Evolutionary conservation across 2,329 filamentous ascomycete species (phyloP).

Genomic region (Talaromyces sp.): DNA sequence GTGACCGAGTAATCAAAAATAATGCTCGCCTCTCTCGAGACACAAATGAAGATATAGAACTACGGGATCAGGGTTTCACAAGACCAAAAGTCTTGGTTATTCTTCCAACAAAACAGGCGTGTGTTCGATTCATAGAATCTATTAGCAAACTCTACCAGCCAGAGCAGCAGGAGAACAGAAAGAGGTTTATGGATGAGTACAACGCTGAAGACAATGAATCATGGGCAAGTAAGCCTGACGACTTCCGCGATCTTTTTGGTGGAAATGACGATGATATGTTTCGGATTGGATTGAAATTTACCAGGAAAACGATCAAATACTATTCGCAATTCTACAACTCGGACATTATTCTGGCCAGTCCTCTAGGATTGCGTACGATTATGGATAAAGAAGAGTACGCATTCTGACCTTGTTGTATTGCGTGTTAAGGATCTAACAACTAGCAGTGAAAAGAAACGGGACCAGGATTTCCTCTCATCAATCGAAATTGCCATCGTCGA

Average conservation of each 20-base stretch:
- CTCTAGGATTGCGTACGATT: conserved; percentile 81
- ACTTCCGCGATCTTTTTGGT: conserved; percentile 83
- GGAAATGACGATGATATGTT: conserved; percentile 99
- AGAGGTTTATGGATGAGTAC: conserved; percentile 83
- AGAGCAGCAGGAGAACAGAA: conserved; percentile 91
- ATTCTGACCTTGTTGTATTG: not conserved
- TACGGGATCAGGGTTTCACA: conserved; percentile 92
- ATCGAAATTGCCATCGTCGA: conserved; percentile 88
- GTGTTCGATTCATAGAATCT: conserved; percentile 68
- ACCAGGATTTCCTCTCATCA: conserved; percentile 88
- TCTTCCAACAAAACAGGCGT: conserved; percentile 81
- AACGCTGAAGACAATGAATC: conserved; percentile 63
- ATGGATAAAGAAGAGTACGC: conserved; percentile 71
- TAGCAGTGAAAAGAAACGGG: conserved; percentile 57
- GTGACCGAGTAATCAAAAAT: conserved; percentile 88
- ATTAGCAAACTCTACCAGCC: conserved; percentile 72
- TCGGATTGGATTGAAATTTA: conserved; percentile 92
- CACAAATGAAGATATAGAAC: conserved; percentile 62
- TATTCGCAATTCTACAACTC: conserved; percentile 95
- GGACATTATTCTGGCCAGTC: conserved; percentile 88
- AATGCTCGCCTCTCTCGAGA: conserved; percentile 71
- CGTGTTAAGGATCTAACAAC: conserved; percentile 40
- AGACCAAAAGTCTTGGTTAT: conserved; percentile 89
- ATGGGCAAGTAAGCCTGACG: conserved; percentile 69
- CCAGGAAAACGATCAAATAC: conserved; percentile 89